phyloP scores from a whole-genome alignment of 495 filamentous ascomycete species.

The Bathelium albidoporum region DNA sequence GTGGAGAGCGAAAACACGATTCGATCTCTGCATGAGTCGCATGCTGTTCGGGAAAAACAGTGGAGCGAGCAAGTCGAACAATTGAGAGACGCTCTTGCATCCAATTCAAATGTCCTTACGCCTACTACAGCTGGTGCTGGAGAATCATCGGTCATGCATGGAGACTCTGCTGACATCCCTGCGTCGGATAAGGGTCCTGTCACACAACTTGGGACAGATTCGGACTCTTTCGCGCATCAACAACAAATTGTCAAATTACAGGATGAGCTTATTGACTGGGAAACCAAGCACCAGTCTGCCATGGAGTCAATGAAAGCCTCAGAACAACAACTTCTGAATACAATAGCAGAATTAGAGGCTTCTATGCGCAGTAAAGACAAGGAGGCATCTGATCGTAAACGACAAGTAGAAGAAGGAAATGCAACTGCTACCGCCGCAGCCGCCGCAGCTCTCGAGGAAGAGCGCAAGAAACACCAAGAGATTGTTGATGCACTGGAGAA shows the following conservation, averaged over 20 bases:
- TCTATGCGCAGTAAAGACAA: slow-evolving; percentile 48
- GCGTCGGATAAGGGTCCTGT: slow-evolving; percentile 13
- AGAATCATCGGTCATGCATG: slow-evolving; percentile 19
- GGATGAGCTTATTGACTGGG: slow-evolving; percentile 62
- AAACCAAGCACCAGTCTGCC: slow-evolving; percentile 60
- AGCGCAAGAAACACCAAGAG: slow-evolving; percentile 51
- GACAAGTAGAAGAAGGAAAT: slow-evolving; percentile 24
- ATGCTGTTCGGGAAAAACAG: slow-evolving; percentile 62
- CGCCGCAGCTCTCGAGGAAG: slow-evolving; percentile 37
- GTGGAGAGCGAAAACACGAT: slow-evolving; percentile 76
- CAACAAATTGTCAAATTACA: slow-evolving; percentile 63
- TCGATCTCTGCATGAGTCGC: slow-evolving; percentile 57
- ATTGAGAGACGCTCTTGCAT: slow-evolving; percentile 42
- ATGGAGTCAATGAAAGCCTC: slow-evolving; percentile 62
- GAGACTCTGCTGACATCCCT: slow-evolving; percentile 20
- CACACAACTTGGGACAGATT: slow-evolving; percentile 24
- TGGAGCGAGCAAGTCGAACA: slow-evolving; percentile 57
- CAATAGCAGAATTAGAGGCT: slow-evolving; percentile 60
- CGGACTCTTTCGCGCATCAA: slow-evolving; percentile 38
- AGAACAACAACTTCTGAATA: slow-evolving; percentile 60
- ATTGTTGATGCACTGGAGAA: slow-evolving; percentile 55
- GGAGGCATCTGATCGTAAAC: background rate
- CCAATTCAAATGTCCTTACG: slow-evolving; percentile 11
- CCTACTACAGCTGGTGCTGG: slow-evolving; percentile 9
- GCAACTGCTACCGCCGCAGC: slow-evolving; percentile 29